A percentile compares a stretch with the other conserved stretches of the same genome.
phyloP scores from a whole-genome alignment of 2,329 filamentous ascomycete species.

The Pseudophaeomoniella oleicola region DNA sequence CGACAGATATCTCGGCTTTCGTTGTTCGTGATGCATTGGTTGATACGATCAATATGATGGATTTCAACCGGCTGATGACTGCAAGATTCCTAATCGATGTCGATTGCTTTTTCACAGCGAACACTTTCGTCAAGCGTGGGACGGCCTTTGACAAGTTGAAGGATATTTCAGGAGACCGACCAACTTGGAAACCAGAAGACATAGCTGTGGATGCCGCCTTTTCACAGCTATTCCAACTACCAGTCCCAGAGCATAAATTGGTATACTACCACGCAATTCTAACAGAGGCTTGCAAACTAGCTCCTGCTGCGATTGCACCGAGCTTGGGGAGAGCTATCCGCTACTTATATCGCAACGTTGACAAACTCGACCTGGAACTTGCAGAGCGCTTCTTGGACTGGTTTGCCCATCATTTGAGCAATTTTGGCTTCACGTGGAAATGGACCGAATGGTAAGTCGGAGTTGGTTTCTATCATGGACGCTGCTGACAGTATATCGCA shows the following conservation, averaged over 20 bases:
- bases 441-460: constrained; percentile 76
- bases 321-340: constrained; percentile 86
- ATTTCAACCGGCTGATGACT: constrained; percentile 79
- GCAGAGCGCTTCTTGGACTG: constrained; percentile 83
- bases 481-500: constrained; percentile 12
- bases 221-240: constrained; percentile 82
- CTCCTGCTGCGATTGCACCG: constrained; percentile 88
- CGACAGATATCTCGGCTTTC: constrained; percentile 61
- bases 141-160: constrained; percentile 83
- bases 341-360: constrained; percentile 70
- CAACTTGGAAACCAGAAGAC: constrained; percentile 95
- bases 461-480: neutral
- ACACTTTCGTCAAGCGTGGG: constrained; percentile 84
- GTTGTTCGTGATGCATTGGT: constrained; percentile 72
- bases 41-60: constrained; percentile 85
- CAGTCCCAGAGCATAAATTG: constrained; percentile 76
- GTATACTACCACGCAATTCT: constrained; percentile 94
- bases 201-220: constrained; percentile 96
- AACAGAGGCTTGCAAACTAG: constrained; percentile 90
- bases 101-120: constrained; percentile 82
- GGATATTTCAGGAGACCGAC: constrained; percentile 44
- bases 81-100: constrained; percentile 86
- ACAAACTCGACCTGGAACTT: constrained; percentile 75
- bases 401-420: constrained; percentile 95
- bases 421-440: constrained; percentile 99